Base-by-base conservation (phyloP, 352 stramenopile species). In the Phytophthora nicotianae region DNA sequence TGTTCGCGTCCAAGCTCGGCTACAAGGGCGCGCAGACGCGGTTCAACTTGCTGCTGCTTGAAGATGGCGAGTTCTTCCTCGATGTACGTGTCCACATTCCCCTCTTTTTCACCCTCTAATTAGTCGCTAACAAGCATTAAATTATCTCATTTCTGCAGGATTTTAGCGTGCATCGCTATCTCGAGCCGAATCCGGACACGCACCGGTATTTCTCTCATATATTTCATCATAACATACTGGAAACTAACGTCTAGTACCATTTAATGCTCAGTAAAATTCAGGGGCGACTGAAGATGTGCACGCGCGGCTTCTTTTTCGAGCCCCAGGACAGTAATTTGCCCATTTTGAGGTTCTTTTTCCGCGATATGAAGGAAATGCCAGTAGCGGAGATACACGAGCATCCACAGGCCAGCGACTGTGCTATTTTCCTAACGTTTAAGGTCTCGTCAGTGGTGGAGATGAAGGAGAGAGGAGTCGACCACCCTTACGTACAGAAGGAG, bases 11-110 rank as follows among this genome's bases (percentile, higher is more conserved):
- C 57, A 75, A 74, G 45, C 70, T 70, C 40, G 54, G 72, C 53
- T 74, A 63, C 55, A 83, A 83, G 64, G 77, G 75, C 60, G 71
- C 63, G 26, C 80, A 86, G 65, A 83, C 79, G 65, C 86, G 94
- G 54, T 98, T 98, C 75, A 96, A 97, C 73, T 79, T 98, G 63
- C 71, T 98, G 55, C 71, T 97, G 42, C 79, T 98, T 4, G 94
- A 98, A 72, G 91, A 98, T 60, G 93, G 92, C 54, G 94, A 98
- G 79, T 97, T 93, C 66, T 98, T 98, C 66, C 89, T 98, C 23
- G 90, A 97, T 86, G 90, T 95, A 77, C 23, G 53, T 35, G 9
- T 43, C 50, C 9, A 6, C 2, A 9, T 7, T 7, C 8, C 29
- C 13, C 8, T 11, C 16, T 20, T 10, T 0, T 8, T 23, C 48